phyloP scores from a whole-genome alignment of 352 stramenopile genomes.

The Phytopythium delawarense region DNA sequence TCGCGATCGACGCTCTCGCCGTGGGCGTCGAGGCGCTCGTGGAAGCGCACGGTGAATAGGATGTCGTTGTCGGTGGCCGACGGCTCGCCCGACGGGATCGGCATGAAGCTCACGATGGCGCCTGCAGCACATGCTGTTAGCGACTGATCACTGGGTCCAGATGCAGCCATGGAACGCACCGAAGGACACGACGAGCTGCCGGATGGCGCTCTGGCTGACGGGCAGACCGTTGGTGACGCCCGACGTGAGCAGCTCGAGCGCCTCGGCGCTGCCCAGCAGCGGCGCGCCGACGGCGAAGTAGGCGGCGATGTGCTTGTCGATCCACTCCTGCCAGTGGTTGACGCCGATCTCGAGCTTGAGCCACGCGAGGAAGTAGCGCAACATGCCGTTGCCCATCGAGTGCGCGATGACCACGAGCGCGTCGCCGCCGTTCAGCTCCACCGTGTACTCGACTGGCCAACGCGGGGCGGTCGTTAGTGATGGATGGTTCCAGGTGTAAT shows the following conservation, averaged over 20 bases:
- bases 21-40: conserved; percentile 15
- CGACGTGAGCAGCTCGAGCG: conserved; percentile 62
- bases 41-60: conserved; percentile 42
- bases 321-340: conserved; percentile 73
- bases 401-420: conserved; percentile 71
- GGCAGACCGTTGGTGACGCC: conserved; percentile 62
- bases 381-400: conserved; percentile 77
- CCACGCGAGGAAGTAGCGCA: conserved; percentile 83
- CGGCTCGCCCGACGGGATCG: conserved; percentile 47
- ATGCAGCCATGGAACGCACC: conserved; percentile 21
- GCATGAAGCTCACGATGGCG: conserved; percentile 69
- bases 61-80: conserved; percentile 53
- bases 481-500: not conserved
- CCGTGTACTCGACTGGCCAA: conserved; percentile 50
- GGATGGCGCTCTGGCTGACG: conserved; percentile 59
- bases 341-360: conserved; percentile 67
- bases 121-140: conserved; percentile 19
- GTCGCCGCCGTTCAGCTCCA: conserved; percentile 38
- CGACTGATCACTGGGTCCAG: no score
- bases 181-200: conserved; percentile 68
- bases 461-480: conserved; percentile 1
- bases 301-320: conserved; percentile 66
- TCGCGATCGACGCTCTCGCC: conserved; percentile 16
- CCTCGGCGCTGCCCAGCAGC: conserved; percentile 64
- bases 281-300: conserved; percentile 76